Base-by-base conservation (phyloP, 768 basidiomycete species). In the Serendipita vermifera region DNA sequence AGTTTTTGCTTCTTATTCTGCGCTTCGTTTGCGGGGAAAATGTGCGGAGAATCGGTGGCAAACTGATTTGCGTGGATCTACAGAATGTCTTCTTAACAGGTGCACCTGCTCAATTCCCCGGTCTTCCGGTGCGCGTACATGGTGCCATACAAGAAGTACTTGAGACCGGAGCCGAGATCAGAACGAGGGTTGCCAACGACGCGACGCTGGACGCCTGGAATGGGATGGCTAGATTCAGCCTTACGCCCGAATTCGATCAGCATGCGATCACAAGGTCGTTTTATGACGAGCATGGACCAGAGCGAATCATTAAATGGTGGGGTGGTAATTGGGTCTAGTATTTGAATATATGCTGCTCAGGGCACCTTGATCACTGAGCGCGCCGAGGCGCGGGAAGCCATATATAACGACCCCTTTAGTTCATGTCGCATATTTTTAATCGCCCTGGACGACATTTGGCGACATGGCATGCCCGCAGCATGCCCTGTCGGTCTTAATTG, bases 71-170 rank as follows among this genome's bases (percentile, higher is more conserved):
- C 43, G 26, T 9, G n/a, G 2, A 11, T 17, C 7, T 46, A 14
- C 64, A 93, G 90, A 90, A 92, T 61, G 79, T 99, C 13, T 91
- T 89, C 72, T 71, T 96, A 1, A 89, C 94, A 0, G 96, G 96
- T 0, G 76, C 81, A 6, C 81, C 89, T 2, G 81, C 88, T 2
- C 78, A 80, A 61, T 68, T 93, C 20, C 82, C 82, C 0, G 83
- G 84, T 2, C 73, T 98, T 3, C 62, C 70, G 13, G 72, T 77
- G 5, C 80, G 87, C 2, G 72, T 98, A 35, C 73, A 81, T n/a
- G 72, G 77, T 26, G 77, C 80, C 17, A 69, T 99, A n/a, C 80
- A 85, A 15, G 87, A 92, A 2, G 79, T 93, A 53, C 73, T 98
- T 6, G 87, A 90, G 0, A 86, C 89, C 13, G 85, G 84, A 57